Conservation (phyloP, 352 stramenopile genomes). For the Phytopythium helicoides region DNA sequence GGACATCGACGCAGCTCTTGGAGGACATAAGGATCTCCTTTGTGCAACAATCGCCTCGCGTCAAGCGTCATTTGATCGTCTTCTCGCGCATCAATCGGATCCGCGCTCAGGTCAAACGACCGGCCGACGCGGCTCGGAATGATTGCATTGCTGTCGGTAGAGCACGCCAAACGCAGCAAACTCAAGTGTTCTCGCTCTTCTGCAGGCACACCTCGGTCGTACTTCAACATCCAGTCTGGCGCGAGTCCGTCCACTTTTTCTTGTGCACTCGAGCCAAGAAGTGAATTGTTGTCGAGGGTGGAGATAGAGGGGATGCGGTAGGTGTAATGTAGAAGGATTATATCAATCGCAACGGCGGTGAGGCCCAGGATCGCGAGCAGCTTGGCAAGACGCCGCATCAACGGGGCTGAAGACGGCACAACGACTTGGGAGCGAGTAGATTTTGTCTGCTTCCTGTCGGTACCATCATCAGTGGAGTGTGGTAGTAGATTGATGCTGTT, state of each 20-base stretch:
- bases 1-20: constrained; percentile 40
- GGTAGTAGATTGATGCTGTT: too few relatives aligned
- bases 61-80: not conserved
- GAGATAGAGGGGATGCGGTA: not conserved
- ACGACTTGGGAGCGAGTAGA: too few relatives aligned
- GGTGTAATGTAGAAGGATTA: not conserved
- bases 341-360: not conserved
- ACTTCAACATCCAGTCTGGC: too few relatives aligned
- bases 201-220: constrained; percentile 8
- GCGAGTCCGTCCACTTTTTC: too few relatives aligned
- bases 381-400: not conserved
- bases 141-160: constrained; percentile 23
- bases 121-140: constrained; percentile 28
- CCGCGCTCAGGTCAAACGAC: not conserved
- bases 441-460: too few relatives aligned
- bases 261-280: too few relatives aligned
- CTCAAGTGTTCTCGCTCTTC: constrained; percentile 31
- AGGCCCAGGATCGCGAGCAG: not conserved
- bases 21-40: constrained; percentile 28
- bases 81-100: constrained; percentile 4
- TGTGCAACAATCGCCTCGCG: constrained; percentile 14
- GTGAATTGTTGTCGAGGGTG: too few relatives aligned
- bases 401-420: too few relatives aligned
- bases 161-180: constrained; percentile 30
- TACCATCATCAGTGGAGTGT: too few relatives aligned